phyloP scores from a whole-genome alignment of 164 flowering plant genomes.

The Dillenia turbinata region DNA sequence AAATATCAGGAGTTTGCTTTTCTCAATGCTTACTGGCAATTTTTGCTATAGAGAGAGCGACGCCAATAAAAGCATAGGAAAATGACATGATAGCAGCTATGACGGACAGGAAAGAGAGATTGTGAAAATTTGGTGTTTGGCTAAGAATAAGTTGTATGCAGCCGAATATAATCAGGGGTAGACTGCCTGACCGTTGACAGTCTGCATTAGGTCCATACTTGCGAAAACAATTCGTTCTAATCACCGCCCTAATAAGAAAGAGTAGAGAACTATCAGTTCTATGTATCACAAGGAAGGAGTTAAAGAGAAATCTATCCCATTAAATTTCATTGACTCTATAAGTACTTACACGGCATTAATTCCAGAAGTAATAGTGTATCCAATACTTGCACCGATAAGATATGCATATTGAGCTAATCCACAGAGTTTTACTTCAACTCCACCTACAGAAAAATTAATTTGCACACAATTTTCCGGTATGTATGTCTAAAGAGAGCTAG shows the following conservation, averaged over 20 bases:
- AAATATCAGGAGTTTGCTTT: background rate
- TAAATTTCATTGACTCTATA: too few species aligned
- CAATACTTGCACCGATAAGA: conserved; percentile 30
- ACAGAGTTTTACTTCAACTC: conserved; percentile 17
- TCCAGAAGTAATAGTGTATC: conserved; percentile 33
- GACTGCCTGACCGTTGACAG: conserved; percentile 33
- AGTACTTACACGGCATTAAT: conserved; percentile 37
- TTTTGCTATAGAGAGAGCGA: conserved; percentile 51
- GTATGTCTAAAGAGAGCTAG: too few species aligned
- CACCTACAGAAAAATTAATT: conserved; percentile 13
- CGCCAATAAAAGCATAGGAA: conserved; percentile 54
- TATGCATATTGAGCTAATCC: conserved; percentile 28
- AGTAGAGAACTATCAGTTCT: background rate
- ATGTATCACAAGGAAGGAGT: too few species aligned
- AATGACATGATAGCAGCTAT: conserved; percentile 75
- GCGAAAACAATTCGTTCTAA: conserved; percentile 48
- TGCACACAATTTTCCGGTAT: too few species aligned
- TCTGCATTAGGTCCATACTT: conserved; percentile 29
- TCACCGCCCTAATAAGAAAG: conserved; percentile 40
- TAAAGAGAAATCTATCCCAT: too few species aligned
- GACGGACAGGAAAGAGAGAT: conserved; percentile 54
- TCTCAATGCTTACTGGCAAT: conserved; percentile 26
- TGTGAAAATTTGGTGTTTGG: conserved; percentile 61
- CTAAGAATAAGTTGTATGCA: conserved; percentile 35
- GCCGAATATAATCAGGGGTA: conserved; percentile 40